phyloP scores from a whole-genome alignment of 2,329 filamentous ascomycete species.

The Sphaerostilbella broomeana region DNA sequence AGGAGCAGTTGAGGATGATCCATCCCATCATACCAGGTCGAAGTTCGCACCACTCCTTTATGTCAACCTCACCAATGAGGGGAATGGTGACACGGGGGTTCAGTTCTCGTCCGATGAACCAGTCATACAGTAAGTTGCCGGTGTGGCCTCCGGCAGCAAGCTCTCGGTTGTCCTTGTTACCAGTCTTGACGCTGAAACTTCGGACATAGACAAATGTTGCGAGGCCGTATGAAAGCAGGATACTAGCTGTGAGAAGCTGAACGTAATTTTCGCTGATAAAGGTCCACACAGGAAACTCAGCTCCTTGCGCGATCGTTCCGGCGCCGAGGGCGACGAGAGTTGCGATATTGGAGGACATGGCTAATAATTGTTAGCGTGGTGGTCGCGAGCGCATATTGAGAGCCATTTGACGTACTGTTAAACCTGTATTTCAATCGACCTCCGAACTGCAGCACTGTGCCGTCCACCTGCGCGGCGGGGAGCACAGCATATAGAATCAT shows the following conservation, averaged over 20 bases:
- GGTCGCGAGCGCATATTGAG: no score
- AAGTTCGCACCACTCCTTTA: constrained; percentile 85
- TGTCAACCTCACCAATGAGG: constrained; percentile 76
- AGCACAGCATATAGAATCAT: constrained; percentile 68
- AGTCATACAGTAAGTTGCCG: constrained; percentile 87
- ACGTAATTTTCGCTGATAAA: constrained; percentile 90
- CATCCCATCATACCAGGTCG: constrained; percentile 88
- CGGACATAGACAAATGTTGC: constrained; percentile 73
- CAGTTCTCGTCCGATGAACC: constrained; percentile 92
- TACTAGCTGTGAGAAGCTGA: constrained; percentile 76
- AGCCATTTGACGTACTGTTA: constrained; percentile 52
- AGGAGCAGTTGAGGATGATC: constrained; percentile 78
- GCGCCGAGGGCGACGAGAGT: constrained; percentile 65
- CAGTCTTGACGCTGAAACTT: constrained; percentile 75
- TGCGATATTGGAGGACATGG: constrained; percentile 67
- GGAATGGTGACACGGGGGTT: constrained; percentile 80
- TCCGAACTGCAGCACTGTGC: constrained; percentile 62
- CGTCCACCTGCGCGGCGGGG: constrained; percentile 65
- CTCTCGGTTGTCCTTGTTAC: constrained; percentile 65
- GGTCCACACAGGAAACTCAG: constrained; percentile 81
- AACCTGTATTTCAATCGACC: constrained; percentile 77
- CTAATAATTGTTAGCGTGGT: constrained; percentile 35
- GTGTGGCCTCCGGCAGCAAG: constrained; percentile 75
- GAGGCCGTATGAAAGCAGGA: constrained; percentile 66
- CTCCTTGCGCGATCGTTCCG: constrained; percentile 70